Base-by-base conservation (phyloP, 495 filamentous ascomycete genomes). In the Penicillium antarcticum region DNA sequence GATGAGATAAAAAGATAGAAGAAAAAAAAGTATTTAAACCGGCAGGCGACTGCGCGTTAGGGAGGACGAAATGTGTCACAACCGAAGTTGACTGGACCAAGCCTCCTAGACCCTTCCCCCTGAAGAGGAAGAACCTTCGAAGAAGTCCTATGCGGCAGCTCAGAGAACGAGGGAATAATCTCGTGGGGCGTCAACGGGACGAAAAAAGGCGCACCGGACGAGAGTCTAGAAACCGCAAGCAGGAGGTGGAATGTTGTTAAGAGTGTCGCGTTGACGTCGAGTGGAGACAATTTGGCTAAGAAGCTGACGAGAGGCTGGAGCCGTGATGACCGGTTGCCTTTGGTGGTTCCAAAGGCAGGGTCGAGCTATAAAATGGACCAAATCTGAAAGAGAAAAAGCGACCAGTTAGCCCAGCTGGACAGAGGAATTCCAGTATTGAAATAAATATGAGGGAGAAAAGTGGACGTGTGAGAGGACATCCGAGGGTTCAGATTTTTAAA, bases 141-240 rank as follows among this genome's bases (percentile, higher is more conserved):
- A 87, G 82, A 80, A 85, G 83, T 91, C 87, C 88, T 97, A 97
- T 97, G 91, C 91, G 91, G 91, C 91, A 95, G 91, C 88, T 92
- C 88, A 82, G 80, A 69, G 68, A 68, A 71, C 75, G 78, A 75
- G 72, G 77, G 74, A 63, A 58, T 65, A 74, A 75, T 59, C 62
- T 68, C 69, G 76, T 76, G 70, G 65, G 74, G 76, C 77, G 81
- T 77, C 76, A 74, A 66, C 54, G 58, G 60, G 66, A 61, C 62
- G 52, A 72, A 66, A 68, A 76, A 76, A 71, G 70, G 74, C 74
- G 75, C 70, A 75, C 76, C 71, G 53, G 68, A 70, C 69, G 83
- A 77, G 61, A 76, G 53, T 70, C 56, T 78, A 81, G 56, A 73
- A 57, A 45, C 69, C 70, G 75, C 78, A 73, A 88, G 82, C 69